Evolutionary conservation across 495 filamentous ascomycete genomes (phyloP).

Genomic region (Penicillium simplicissimum): DNA sequence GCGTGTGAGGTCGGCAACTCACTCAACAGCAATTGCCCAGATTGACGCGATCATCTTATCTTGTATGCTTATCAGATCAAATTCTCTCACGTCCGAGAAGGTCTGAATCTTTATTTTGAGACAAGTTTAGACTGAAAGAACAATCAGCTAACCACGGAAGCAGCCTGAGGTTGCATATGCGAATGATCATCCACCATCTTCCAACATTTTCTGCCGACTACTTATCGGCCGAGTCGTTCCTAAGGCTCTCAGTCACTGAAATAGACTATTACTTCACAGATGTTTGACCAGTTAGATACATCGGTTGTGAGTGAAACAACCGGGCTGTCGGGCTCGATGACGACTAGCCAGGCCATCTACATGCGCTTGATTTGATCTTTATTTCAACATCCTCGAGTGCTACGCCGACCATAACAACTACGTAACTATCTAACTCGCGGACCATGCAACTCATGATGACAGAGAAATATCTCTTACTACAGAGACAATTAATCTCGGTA

Average conservation of each 20-base stretch:
- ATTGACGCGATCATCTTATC: background rate
- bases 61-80: background rate
- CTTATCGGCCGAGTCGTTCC: slow-evolving; percentile 4
- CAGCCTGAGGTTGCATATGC: background rate
- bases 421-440: background rate
- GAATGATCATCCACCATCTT: background rate
- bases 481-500: too few species aligned
- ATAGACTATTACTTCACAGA: background rate
- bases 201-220: background rate
- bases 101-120: background rate
- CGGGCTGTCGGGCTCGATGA: background rate
- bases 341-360: background rate
- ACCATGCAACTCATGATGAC: too few species aligned
- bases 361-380: background rate
- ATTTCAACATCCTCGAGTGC: background rate
- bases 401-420: background rate
- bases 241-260: background rate
- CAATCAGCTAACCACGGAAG: background rate
- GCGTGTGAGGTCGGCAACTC: too few species aligned
- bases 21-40: background rate
- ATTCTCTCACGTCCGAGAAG: background rate
- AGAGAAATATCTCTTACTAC: too few species aligned
- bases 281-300: background rate
- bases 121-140: background rate
- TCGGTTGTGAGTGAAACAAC: background rate